These are phyloP conservation scores for Yarrowia sp. DNA, from an alignment of 805 yeast genomes.

Conservation along the genomic window DNA sequence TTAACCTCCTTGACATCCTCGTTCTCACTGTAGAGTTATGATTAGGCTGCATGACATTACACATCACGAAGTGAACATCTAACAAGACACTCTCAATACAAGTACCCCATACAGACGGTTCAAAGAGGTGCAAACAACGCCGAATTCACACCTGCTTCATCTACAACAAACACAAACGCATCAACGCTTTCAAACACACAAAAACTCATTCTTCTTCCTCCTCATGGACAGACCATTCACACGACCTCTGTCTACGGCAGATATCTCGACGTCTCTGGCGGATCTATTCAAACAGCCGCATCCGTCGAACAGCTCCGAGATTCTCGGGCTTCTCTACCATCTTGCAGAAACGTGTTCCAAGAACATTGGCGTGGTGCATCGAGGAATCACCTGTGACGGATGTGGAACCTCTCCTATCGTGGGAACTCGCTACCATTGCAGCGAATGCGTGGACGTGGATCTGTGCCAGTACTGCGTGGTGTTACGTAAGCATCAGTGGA, in stretches of 20 bases:
- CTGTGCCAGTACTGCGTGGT: constrained; percentile 57
- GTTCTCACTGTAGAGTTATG: neutral
- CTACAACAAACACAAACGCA: neutral
- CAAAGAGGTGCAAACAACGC: too few relatives aligned
- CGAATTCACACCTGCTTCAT: too few relatives aligned
- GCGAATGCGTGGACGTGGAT: constrained; percentile 61
- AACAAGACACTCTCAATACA: too few relatives aligned
- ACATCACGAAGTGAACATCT: neutral
- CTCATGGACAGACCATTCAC: constrained; percentile 29
- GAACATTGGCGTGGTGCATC: constrained; percentile 45
- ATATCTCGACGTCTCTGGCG: neutral
- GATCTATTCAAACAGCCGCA: constrained; percentile 25
- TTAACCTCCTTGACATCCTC: too few relatives aligned
- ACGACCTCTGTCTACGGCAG: constrained; percentile 14
- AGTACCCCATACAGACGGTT: too few relatives aligned
- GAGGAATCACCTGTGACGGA: constrained; percentile 48
- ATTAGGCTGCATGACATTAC: constrained; percentile 1
- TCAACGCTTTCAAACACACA: neutral
- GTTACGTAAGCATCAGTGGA: constrained; percentile 42
- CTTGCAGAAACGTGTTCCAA: constrained; percentile 45
- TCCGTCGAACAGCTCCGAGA: constrained; percentile 38
- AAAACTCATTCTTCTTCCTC: neutral
- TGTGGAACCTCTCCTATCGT: constrained; percentile 51
- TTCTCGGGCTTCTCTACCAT: constrained; percentile 43
- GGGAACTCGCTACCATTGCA: constrained; percentile 60